These are phyloP conservation scores for Linum tenue DNA, from an alignment of 345 rosid species.

Conservation along the genomic window DNA sequence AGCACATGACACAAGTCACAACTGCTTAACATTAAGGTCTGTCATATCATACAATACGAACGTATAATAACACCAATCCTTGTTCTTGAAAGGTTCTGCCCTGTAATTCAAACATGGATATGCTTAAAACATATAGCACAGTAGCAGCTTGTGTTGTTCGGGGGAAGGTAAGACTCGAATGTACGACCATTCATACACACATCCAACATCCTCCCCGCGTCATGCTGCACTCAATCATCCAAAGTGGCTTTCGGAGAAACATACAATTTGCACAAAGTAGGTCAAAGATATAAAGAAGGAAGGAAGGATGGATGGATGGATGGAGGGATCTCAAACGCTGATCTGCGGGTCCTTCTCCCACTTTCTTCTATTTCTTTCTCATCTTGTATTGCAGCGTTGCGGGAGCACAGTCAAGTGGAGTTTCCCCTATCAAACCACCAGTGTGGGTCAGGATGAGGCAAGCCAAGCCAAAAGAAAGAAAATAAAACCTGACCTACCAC, in stretches of 20 bases:
- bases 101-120: no score
- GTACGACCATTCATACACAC: no score
- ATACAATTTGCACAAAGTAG: conserved; percentile 14
- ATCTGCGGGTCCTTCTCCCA: conserved; percentile 9
- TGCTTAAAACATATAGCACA: no score
- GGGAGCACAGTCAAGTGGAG: conserved; percentile 84
- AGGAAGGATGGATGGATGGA: no score
- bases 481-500: not conserved
- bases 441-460: not conserved
- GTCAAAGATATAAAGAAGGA: not conserved
- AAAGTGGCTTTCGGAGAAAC: conserved; percentile 3
- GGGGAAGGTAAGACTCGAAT: no score
- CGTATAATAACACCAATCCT: no score
- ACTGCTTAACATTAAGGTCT: no score
- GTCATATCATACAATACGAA: no score
- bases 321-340: conserved; percentile 5
- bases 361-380: conserved; percentile 50
- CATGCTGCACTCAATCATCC: not conserved
- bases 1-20: no score
- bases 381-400: conserved; percentile 80
- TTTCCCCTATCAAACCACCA: conserved; percentile 47
- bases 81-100: no score
- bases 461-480: not conserved
- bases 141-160: no score
- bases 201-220: no score